phyloP scores from a whole-genome alignment of 257 asterid genomes.

The Schizonepeta tenuifolia region DNA sequence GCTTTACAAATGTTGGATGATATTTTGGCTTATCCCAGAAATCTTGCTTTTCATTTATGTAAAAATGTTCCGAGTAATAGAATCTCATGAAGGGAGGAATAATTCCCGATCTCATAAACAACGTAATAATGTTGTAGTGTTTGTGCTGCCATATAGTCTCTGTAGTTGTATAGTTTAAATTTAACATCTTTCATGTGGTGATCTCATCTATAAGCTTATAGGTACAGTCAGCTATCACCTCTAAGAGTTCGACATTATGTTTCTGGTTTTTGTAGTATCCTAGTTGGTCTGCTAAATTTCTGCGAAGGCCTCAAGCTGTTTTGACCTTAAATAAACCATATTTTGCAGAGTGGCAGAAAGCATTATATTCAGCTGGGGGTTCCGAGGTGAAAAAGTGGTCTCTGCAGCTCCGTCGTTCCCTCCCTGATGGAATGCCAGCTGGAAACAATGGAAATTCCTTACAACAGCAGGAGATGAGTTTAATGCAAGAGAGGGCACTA shows the following conservation, averaged over 20 bases:
- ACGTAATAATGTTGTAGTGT: neutral
- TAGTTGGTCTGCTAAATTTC: slow-evolving; percentile 15
- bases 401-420: slow-evolving; percentile 84
- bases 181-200: neutral
- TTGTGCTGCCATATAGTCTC: neutral
- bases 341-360: slow-evolving; percentile 97
- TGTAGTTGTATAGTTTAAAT: neutral
- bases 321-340: slow-evolving; percentile 13
- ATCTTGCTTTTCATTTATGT: neutral
- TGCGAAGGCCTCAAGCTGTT: slow-evolving; percentile 3
- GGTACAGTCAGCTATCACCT: neutral
- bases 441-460: slow-evolving; percentile 82
- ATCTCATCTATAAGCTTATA: slow-evolving; percentile 4
- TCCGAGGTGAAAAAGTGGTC: slow-evolving; percentile 98
- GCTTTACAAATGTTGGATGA: neutral
- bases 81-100: slow-evolving; percentile 17
- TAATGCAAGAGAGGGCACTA: slow-evolving; percentile 76
- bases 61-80: slow-evolving; percentile 3
- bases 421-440: slow-evolving; percentile 85
- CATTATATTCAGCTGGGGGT: slow-evolving; percentile 90
- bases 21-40: slow-evolving; percentile 12
- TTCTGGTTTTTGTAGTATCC: neutral
- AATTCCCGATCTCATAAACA: neutral
- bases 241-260: neutral
- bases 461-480: slow-evolving; percentile 82